A percentile compares a stretch with the other conserved stretches of the same genome.
These are phyloP conservation scores for Pyrenophora seminiperda DNA, from an alignment of 2,329 filamentous ascomycete species.

Conservation along the genomic window DNA sequence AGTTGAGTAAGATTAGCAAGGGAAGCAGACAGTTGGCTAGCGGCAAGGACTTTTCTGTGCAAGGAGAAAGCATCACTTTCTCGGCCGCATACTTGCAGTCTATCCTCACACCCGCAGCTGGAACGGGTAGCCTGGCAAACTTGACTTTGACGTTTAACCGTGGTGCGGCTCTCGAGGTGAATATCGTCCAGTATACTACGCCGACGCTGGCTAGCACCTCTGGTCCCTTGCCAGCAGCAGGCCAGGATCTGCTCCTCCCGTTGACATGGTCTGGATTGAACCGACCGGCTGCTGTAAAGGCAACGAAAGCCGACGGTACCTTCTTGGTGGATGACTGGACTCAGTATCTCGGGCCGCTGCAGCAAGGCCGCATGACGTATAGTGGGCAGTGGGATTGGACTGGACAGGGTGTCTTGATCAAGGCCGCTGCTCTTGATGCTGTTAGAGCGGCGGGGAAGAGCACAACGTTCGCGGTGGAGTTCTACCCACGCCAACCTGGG, in stretches of 20 bases:
- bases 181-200: constrained; percentile 60
- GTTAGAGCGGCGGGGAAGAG: constrained; percentile 54
- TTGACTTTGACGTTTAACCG: constrained; percentile 60
- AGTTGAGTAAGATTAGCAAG: constrained; percentile 47
- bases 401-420: constrained; percentile 54
- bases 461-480: constrained; percentile 60
- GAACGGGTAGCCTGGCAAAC: constrained; percentile 56
- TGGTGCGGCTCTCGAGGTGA: constrained; percentile 55
- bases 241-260: constrained; percentile 55
- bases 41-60: constrained; percentile 56
- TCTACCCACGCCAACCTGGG: constrained; percentile 57
- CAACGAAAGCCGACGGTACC: constrained; percentile 54
- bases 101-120: constrained; percentile 50
- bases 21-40: constrained; percentile 47
- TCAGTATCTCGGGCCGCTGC: constrained; percentile 57
- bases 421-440: constrained; percentile 51
- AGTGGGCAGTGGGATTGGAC: constrained; percentile 60
- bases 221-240: constrained; percentile 42
- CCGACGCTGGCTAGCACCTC: constrained; percentile 42
- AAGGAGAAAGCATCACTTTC: constrained; percentile 54
- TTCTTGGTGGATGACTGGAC: constrained; percentile 64
- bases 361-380: constrained; percentile 56
- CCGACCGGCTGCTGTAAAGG: constrained; percentile 59
- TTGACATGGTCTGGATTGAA: constrained; percentile 59
- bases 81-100: constrained; percentile 54